phyloP scores from a whole-genome alignment of 768 basidiomycete species.

The Mycena metata region DNA sequence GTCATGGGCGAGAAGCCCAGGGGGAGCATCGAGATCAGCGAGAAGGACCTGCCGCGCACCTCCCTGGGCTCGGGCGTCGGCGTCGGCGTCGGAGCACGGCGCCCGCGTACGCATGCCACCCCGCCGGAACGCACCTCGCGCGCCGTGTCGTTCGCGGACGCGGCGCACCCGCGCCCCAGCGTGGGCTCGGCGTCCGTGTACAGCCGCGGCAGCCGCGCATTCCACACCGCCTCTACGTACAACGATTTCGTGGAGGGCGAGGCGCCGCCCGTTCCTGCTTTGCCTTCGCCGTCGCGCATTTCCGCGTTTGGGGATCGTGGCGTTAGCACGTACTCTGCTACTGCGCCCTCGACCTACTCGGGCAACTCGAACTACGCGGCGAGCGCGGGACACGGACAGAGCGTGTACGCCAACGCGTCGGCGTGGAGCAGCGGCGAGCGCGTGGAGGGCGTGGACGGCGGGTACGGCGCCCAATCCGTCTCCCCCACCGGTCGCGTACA shows the following conservation, averaged over 20 bases:
- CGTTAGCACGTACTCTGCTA: too few relatives aligned
- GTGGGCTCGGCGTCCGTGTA: constrained; percentile 50
- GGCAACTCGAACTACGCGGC: not conserved
- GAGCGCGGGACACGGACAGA: too few relatives aligned
- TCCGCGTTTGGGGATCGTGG: constrained; percentile 23
- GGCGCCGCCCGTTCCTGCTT: constrained; percentile 56
- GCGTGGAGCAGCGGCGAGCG: constrained; percentile 35
- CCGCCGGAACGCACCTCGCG: constrained; percentile 65
- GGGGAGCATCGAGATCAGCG: constrained; percentile 43
- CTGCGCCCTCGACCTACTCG: too few relatives aligned
- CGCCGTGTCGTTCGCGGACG: constrained; percentile 61
- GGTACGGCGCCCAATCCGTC: constrained; percentile 26
- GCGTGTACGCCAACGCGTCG: not conserved
- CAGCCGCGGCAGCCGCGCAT: constrained; percentile 49
- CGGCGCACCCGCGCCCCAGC: constrained; percentile 55
- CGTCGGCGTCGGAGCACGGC: constrained; percentile 61
- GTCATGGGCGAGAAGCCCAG: constrained; percentile 53
- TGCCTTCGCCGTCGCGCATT: constrained; percentile 44
- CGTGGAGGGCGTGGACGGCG: constrained; percentile 32
- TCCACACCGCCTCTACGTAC: constrained; percentile 52
- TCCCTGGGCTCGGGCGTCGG: constrained; percentile 61
- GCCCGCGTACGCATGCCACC: constrained; percentile 46
- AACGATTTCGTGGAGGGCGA: constrained; percentile 20
- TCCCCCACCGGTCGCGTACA: constrained; percentile 30
- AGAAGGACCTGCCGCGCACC: constrained; percentile 40